Conservation (phyloP, 2,329 filamentous ascomycete species). For the Beauveria sp. region DNA sequence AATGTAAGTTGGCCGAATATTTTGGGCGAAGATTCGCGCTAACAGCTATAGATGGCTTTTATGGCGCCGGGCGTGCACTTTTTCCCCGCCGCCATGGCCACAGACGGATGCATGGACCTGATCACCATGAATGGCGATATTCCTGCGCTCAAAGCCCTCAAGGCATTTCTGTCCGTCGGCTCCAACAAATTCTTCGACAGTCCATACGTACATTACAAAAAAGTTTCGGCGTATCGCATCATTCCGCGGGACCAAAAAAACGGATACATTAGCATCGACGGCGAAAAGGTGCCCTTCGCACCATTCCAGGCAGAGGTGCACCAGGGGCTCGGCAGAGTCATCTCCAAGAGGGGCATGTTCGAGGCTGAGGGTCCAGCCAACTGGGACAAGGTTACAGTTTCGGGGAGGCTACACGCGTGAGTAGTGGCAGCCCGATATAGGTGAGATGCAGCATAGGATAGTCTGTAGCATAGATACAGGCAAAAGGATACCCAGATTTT, state of each 20-base stretch:
- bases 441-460: not conserved
- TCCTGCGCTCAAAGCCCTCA: constrained; percentile 55
- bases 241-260: constrained; percentile 62
- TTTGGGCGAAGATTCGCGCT: not conserved
- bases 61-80: constrained; percentile 85
- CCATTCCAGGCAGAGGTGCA: constrained; percentile 91
- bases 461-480: not conserved
- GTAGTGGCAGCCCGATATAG: not conserved
- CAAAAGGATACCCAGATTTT: not conserved
- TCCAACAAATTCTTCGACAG: constrained; percentile 73
- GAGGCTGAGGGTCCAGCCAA: constrained; percentile 51
- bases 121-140: constrained; percentile 74
- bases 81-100: constrained; percentile 74
- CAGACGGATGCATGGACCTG: constrained; percentile 81
- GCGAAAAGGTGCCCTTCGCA: constrained; percentile 78
- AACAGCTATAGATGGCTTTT: constrained; percentile 61
- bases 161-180: constrained; percentile 65
- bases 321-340: constrained; percentile 70
- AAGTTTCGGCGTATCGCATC: constrained; percentile 81
- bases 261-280: constrained; percentile 91
- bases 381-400: constrained; percentile 37
- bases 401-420: constrained; percentile 23
- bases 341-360: constrained; percentile 69
- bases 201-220: constrained; percentile 69
- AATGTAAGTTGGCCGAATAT: constrained; percentile 50